Evolutionary conservation across 352 stramenopile genomes (phyloP).

Genomic region (Phytophthora multivora): DNA sequence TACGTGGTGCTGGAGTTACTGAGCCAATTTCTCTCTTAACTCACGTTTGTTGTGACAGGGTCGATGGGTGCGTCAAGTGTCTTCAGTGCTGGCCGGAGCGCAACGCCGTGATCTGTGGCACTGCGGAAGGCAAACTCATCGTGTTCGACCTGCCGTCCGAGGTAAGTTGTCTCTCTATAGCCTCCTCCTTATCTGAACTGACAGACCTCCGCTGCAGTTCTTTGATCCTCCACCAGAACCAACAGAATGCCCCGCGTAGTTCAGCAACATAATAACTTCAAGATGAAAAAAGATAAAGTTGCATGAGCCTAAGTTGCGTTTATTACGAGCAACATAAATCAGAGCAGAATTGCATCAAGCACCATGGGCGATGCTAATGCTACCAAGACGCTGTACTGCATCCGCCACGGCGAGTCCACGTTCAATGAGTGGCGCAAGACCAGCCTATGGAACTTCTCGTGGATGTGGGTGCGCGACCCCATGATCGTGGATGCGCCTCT

Average conservation of each 20-base stretch:
- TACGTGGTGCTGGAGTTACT: slow-evolving; percentile 22
- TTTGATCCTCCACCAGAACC: slow-evolving; percentile 11
- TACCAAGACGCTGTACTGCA: slow-evolving; percentile 83
- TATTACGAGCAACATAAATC: not conserved
- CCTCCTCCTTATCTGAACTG: not conserved
- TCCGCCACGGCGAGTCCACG: slow-evolving; percentile 87
- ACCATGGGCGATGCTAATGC: slow-evolving; percentile 10
- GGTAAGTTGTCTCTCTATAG: slow-evolving; percentile 9
- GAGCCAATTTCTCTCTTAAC: not conserved
- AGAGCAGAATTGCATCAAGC: not conserved
- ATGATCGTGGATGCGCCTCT: slow-evolving; percentile 87
- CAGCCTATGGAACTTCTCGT: slow-evolving; percentile 85
- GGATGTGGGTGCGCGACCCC: slow-evolving; percentile 82
- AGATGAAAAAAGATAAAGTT: not conserved
- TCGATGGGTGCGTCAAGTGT: slow-evolving; percentile 38
- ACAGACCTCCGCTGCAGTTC: slow-evolving; percentile 8
- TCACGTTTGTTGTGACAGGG: slow-evolving; percentile 14
- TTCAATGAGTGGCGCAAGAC: slow-evolving; percentile 87
- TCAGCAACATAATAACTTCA: not conserved
- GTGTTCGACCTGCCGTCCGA: slow-evolving; percentile 34
- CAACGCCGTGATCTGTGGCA: slow-evolving; percentile 38
- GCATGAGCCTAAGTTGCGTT: not conserved
- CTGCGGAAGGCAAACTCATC: slow-evolving; percentile 34
- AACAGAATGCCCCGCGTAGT: slow-evolving; percentile 2
- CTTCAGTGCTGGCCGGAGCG: slow-evolving; percentile 39